phyloP scores from a whole-genome alignment of 768 basidiomycete species.

The Neoboletus magnificus region DNA sequence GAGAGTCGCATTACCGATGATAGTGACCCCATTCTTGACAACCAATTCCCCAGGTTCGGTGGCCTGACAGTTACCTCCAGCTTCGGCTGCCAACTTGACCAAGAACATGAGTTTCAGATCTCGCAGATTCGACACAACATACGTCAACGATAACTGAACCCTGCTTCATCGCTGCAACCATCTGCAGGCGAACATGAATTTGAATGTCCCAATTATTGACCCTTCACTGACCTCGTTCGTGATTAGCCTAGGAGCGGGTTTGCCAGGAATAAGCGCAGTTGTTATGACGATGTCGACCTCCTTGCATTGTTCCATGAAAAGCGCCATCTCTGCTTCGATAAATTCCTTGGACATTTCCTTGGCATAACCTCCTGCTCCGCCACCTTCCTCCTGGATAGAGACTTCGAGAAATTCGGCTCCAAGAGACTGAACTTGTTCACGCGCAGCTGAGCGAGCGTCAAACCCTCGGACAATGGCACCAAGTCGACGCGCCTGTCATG shows the following conservation, averaged over 20 bases:
- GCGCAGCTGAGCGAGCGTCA: constrained; percentile 79
- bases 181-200: constrained; percentile 34
- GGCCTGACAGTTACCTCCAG: constrained; percentile 86
- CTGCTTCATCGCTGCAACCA: constrained; percentile 90
- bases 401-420: constrained; percentile 92
- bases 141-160: constrained; percentile 84
- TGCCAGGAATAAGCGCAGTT: constrained; percentile 83
- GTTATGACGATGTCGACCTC: constrained; percentile 90
- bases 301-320: constrained; percentile 84
- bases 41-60: constrained; percentile 74
- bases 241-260: constrained; percentile 82
- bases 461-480: constrained; percentile 89
- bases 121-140: constrained; percentile 7
- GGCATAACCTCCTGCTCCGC: constrained; percentile 81
- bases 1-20: constrained; percentile 54
- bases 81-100: constrained; percentile 61
- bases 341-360: constrained; percentile 91
- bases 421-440: constrained; percentile 86
- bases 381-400: constrained; percentile 73
- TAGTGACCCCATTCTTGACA: constrained; percentile 71
- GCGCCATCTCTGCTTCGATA: constrained; percentile 82
- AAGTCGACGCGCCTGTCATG: constrained; percentile 66
- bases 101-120: constrained; percentile 12
- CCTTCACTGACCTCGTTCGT: constrained; percentile 50
- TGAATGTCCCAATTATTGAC: not conserved